phyloP scores from a whole-genome alignment of 2,329 filamentous ascomycete species.

The Fusarium sp. region DNA sequence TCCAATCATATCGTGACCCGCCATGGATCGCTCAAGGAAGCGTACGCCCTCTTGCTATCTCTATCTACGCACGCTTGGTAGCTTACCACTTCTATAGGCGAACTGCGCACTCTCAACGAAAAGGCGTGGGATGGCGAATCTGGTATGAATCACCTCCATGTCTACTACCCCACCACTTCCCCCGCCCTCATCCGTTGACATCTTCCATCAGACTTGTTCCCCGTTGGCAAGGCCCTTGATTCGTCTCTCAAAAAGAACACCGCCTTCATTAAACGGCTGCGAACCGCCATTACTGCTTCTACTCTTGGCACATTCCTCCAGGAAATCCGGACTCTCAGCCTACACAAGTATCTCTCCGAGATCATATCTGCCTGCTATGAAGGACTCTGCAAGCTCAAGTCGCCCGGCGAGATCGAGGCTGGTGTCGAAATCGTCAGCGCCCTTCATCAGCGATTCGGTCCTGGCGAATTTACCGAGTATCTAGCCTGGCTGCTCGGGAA shows the following conservation, averaged over 20 bases:
- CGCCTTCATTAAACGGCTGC: constrained; percentile 94
- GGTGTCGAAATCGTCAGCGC: constrained; percentile 93
- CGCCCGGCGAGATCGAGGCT: constrained; percentile 88
- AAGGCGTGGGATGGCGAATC: constrained; percentile 88
- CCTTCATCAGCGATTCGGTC: constrained; percentile 94
- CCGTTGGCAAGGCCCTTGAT: constrained; percentile 82
- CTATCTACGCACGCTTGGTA: neutral
- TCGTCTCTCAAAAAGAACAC: constrained; percentile 98
- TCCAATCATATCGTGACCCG: constrained; percentile 48
- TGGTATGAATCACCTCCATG: constrained; percentile 62
- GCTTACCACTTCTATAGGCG: constrained; percentile 64
- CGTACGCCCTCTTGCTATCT: constrained; percentile 54
- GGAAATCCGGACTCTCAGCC: constrained; percentile 87
- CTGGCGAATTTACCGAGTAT: constrained; percentile 87
- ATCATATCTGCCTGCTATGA: constrained; percentile 97
- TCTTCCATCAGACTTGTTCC: constrained; percentile 72
- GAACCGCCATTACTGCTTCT: constrained; percentile 84
- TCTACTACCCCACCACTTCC: constrained; percentile 28
- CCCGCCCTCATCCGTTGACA: constrained; percentile 29
- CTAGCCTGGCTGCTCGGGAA: constrained; percentile 93
- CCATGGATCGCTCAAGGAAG: constrained; percentile 72
- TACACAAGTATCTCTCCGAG: constrained; percentile 97
- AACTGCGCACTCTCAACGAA: constrained; percentile 88
- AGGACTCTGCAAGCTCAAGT: constrained; percentile 90
- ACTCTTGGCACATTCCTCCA: constrained; percentile 85